Percentiles rank a stretch among this genome's conserved stretches.
Evolutionary conservation across 2,329 filamentous ascomycete genomes (phyloP).

Genomic region (Pochonia chlamydosporia): DNA sequence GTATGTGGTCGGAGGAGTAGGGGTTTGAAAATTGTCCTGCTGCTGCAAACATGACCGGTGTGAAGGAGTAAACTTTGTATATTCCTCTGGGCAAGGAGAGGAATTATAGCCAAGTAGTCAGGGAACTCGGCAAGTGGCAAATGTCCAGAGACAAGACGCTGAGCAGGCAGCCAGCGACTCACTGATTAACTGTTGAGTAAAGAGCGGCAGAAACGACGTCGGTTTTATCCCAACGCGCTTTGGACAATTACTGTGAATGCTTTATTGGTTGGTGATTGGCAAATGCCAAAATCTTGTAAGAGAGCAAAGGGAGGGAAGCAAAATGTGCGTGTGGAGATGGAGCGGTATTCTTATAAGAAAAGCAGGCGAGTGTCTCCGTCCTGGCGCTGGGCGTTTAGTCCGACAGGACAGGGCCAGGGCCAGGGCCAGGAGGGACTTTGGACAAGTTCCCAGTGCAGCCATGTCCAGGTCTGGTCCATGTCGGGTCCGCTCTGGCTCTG

Average conservation of each 20-base stretch:
- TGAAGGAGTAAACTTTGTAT: constrained; percentile 18
- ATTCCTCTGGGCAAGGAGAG: constrained; percentile 21
- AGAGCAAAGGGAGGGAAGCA: constrained; percentile 14
- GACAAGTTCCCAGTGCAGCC: too few species aligned
- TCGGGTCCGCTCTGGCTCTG: too few species aligned
- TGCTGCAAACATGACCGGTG: constrained; percentile 50
- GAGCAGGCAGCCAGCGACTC: constrained; percentile 20
- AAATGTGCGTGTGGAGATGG: constrained; percentile 20
- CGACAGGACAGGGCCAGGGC: too few species aligned
- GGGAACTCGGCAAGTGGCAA: constrained; percentile 20
- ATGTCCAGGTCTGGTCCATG: too few species aligned
- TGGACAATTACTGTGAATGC: constrained; percentile 11
- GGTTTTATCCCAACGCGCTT: constrained; percentile 17
- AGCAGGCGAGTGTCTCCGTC: too few species aligned
- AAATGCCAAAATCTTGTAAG: constrained; percentile 29
- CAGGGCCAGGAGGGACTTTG: background rate
- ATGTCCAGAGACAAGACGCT: constrained; percentile 21
- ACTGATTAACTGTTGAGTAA: constrained; percentile 8
- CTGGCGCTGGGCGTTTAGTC: too few species aligned
- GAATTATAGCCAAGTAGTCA: constrained; percentile 24
- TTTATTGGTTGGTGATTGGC: constrained; percentile 25
- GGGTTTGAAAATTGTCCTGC: constrained; percentile 47
- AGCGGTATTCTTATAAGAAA: constrained; percentile 21
- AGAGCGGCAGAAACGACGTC: constrained; percentile 21
- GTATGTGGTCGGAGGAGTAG: constrained; percentile 56